Percentiles rank a stretch among this genome's conserved stretches.
Evolutionary conservation across 768 basidiomycete species (phyloP).

Genomic region (Rhodotorula paludigena): DNA sequence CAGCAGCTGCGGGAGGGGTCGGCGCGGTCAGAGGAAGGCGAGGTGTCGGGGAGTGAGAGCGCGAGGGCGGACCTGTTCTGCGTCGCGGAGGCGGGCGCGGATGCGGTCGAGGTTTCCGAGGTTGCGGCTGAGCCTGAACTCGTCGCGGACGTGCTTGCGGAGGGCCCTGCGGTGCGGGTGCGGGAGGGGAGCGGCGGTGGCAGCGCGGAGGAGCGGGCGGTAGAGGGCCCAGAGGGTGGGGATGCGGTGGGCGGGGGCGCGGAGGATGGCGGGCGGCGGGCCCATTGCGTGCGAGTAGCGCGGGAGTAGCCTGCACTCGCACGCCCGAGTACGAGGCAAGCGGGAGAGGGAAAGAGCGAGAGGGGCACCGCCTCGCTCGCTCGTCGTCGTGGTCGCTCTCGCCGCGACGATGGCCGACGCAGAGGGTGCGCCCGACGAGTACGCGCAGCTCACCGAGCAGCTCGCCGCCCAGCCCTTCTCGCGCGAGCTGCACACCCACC

Average conservation of each 20-base stretch:
- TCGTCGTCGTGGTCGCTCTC: too few relatives aligned
- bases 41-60: neutral
- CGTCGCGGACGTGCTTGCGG: neutral
- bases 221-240: constrained; percentile 65
- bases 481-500: too few relatives aligned
- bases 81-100: constrained; percentile 1
- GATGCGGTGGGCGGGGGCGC: neutral
- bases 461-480: too few relatives aligned
- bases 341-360: neutral
- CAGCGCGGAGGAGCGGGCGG: constrained; percentile 59
- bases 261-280: neutral
- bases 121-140: constrained; percentile 3
- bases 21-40: neutral
- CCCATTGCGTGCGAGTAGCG: neutral
- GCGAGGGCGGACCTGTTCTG: constrained; percentile 7
- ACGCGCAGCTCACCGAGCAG: too few relatives aligned
- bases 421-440: too few relatives aligned
- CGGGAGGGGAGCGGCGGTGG: constrained; percentile 39
- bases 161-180: neutral
- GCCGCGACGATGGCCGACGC: too few relatives aligned
- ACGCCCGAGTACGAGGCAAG: neutral
- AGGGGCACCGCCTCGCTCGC: neutral
- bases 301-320: too few relatives aligned
- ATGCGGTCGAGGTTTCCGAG: neutral
- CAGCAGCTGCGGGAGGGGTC: constrained; percentile 5